Evolutionary conservation across 495 filamentous ascomycete species (phyloP).

Genomic region (Clohesyomyces aquaticus): DNA sequence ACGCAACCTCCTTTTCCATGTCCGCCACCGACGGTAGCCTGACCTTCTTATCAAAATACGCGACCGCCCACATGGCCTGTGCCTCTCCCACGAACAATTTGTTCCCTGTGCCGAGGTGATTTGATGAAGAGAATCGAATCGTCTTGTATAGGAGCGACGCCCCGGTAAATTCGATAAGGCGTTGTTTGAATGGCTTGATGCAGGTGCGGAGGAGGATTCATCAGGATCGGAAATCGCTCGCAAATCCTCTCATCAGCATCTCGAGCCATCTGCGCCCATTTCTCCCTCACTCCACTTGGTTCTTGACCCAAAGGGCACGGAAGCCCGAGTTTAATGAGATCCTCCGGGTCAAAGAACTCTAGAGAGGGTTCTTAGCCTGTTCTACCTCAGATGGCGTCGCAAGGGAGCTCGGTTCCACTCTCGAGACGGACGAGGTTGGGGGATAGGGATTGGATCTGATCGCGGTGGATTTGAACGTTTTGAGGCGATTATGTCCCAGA

Average conservation of each 20-base stretch:
- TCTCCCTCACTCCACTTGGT: neutral
- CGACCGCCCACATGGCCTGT: conserved; percentile 24
- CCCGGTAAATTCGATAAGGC: conserved; percentile 13
- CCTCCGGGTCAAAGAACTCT: neutral
- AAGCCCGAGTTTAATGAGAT: neutral
- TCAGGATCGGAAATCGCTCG: neutral
- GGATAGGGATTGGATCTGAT: neutral
- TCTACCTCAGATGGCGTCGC: conserved; percentile 12
- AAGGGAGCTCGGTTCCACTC: neutral
- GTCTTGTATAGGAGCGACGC: conserved; percentile 3
- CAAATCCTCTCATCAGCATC: conserved; percentile 3
- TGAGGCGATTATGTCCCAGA: conserved; percentile 2
- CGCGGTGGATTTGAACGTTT: conserved; percentile 8
- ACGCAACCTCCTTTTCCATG: conserved; percentile 8
- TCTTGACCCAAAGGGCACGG: neutral
- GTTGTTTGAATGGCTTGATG: neutral
- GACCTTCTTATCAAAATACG: conserved; percentile 9
- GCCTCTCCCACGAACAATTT: conserved; percentile 14
- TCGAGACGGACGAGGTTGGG: neutral
- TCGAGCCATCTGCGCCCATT: conserved; percentile 2
- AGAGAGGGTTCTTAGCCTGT: conserved; percentile 8
- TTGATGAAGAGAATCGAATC: conserved; percentile 17
- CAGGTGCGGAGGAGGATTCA: conserved; percentile 3
- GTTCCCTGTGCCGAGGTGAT: conserved; percentile 6
- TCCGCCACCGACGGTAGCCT: conserved; percentile 2